Conservation (phyloP, 805 yeast species). For the Zygoascus biomembranicola region DNA sequence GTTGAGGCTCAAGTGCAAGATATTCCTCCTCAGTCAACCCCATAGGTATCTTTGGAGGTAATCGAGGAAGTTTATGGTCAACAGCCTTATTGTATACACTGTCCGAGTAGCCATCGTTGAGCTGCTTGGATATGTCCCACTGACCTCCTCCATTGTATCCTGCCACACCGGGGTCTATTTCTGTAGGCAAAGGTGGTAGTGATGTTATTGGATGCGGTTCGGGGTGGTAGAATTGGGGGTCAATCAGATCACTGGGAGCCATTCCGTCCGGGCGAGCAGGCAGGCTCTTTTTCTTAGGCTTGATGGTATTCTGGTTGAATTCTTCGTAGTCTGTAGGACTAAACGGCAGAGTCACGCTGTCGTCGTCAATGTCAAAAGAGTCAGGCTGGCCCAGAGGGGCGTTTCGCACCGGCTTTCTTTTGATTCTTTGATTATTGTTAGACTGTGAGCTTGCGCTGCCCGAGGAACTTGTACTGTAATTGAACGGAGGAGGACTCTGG, state of each 20-base stretch:
- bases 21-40: constrained; percentile 22
- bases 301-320: neutral
- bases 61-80: constrained; percentile 7
- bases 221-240: constrained; percentile 20
- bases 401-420: constrained; percentile 14
- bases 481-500: neutral
- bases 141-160: constrained; percentile 23
- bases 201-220: constrained; percentile 12
- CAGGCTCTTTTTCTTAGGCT: neutral
- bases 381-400: constrained; percentile 3
- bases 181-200: neutral
- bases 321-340: constrained; percentile 16
- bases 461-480: neutral
- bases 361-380: constrained; percentile 3
- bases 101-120: constrained; percentile 30
- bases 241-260: constrained; percentile 12
- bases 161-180: constrained; percentile 18
- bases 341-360: constrained; percentile 15
- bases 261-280: neutral
- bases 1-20: constrained; percentile 10
- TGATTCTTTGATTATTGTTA: neutral
- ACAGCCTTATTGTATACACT: constrained; percentile 23
- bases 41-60: constrained; percentile 23
- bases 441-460: neutral
- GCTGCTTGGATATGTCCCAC: constrained; percentile 25